A percentile compares a stretch with the other conserved stretches of the same genome.
These are phyloP conservation scores for Krasilnikovozyma curviuscula DNA, from an alignment of 768 basidiomycete species.

Conservation along the genomic window DNA sequence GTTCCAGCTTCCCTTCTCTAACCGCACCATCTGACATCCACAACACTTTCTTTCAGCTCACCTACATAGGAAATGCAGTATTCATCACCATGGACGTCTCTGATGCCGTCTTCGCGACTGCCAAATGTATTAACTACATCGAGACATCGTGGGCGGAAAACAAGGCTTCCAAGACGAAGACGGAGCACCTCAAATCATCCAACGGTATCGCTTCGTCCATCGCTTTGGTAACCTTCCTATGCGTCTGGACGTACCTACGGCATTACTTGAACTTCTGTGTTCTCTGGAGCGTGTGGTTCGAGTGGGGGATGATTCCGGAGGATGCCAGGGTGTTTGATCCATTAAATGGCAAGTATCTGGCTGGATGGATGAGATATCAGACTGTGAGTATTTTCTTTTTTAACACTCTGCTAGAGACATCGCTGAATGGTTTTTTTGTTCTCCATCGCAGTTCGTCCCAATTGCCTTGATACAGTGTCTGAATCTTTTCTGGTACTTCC, in stretches of 20 bases:
- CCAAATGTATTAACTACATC: conserved; percentile 78
- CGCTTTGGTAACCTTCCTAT: no score
- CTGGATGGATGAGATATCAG: conserved; percentile 27
- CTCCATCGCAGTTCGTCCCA: conserved; percentile 43
- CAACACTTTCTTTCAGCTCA: conserved; percentile 29
- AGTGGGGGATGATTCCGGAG: conserved; percentile 56
- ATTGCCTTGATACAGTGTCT: conserved; percentile 56
- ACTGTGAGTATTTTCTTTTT: conserved; percentile 23
- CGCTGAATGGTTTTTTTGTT: no score
- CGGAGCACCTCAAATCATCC: no score
- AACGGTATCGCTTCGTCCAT: no score
- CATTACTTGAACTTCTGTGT: conserved; percentile 76
- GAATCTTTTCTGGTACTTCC: conserved; percentile 83
- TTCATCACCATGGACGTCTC: conserved; percentile 96
- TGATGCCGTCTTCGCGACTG: conserved; percentile 69
- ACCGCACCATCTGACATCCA: background rate
- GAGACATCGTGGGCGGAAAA: no score
- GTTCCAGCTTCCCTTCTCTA: no score
- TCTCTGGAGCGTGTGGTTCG: conserved; percentile 65
- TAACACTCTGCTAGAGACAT: background rate
- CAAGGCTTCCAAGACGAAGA: no score
- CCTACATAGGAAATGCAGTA: conserved; percentile 72
- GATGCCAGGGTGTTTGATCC: conserved; percentile 40
- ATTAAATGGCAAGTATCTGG: conserved; percentile 47
- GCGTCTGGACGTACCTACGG: no score